Evolutionary conservation across 345 rosid species (phyloP).

Genomic region (Populus alba): DNA sequence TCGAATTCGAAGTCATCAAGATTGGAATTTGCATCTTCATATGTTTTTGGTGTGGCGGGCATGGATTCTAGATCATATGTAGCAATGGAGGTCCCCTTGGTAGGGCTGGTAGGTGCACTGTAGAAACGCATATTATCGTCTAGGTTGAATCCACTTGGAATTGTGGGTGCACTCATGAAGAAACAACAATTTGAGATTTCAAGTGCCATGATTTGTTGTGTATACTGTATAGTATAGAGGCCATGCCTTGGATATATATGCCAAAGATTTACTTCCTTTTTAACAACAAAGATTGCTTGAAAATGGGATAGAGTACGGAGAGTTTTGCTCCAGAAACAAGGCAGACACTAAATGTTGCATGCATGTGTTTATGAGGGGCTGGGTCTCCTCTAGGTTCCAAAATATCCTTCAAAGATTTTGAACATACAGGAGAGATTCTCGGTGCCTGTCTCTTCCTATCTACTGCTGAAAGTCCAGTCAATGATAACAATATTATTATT

Average conservation of each 20-base stretch:
- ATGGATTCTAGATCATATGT: background rate
- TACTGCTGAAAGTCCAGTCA: slow-evolving; percentile 9
- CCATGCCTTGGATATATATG: background rate
- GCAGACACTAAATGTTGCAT: slow-evolving; percentile 1
- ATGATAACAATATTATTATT: background rate
- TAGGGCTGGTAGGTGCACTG: slow-evolving; percentile 32
- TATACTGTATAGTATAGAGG: background rate
- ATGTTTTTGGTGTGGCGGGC: slow-evolving; percentile 12
- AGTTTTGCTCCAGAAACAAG: slow-evolving; percentile 8
- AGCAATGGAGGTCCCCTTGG: background rate
- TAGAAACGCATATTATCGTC: slow-evolving; percentile 18
- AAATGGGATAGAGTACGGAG: background rate
- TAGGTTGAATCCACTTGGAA: slow-evolving; percentile 23
- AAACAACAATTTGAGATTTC: slow-evolving; percentile 1
- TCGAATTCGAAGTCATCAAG: slow-evolving; percentile 35
- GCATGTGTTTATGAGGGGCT: background rate
- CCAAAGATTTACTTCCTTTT: background rate
- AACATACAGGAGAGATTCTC: background rate
- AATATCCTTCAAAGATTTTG: slow-evolving; percentile 13
- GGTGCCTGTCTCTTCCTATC: slow-evolving; percentile 3
- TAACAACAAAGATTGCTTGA: background rate
- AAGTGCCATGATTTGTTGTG: background rate
- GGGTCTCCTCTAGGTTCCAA: slow-evolving; percentile 18
- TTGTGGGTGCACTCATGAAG: slow-evolving; percentile 27
- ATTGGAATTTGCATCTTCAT: slow-evolving; percentile 7